Base-by-base conservation (phyloP, 768 basidiomycete genomes). In the Naganishia vishniacii region DNA sequence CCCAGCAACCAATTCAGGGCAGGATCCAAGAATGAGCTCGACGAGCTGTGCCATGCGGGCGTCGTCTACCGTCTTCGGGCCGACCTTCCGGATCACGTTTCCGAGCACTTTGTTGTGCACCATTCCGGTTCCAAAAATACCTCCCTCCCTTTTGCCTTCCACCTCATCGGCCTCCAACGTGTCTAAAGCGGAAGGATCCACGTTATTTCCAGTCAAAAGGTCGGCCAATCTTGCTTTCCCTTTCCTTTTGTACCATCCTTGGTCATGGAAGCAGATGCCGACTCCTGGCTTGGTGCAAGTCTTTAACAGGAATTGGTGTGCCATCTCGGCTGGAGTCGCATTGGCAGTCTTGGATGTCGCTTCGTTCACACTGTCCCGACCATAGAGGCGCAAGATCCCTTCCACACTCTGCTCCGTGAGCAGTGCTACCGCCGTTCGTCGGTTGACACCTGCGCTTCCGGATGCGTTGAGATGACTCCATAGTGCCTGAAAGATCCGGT, bases 181-280 rank as follows among this genome's bases (percentile, higher is more conserved):
- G 6, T 18, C 40, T 25, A 77, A 79, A 9, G 80, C 76, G 2
- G 67, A 59, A 0, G 67, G 59, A 32, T 64, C 62, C n/a, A 77
- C 76, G 0, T 77, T 77, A 11, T 81, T 67, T 46, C 2, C 75
- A 73, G 66, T 56, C 53, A 56, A 40, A 2, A 56, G 20, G 29
- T 66, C 65, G 13, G 40, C 48, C 20, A 60, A 40, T 34, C 40
- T 63, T 18, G 49, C 61, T 23, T 62, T 63, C 28, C 61, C 53
- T 40, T 87, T 86, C 2, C 89, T 84, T 3, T 85, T 85, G 69
- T 95, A 97, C 92, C 92, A 97, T 2, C 92, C 92, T 8, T 84
- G 82, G 70, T 93, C 90, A 58, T 80, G 84, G 78, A 94, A 95
- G 71, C 92, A 97, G 15, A 95, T 81, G 0, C 92, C 92, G 13